Evolutionary conservation across 257 asterid genomes (phyloP).

Genomic region (Echites panduratus): DNA sequence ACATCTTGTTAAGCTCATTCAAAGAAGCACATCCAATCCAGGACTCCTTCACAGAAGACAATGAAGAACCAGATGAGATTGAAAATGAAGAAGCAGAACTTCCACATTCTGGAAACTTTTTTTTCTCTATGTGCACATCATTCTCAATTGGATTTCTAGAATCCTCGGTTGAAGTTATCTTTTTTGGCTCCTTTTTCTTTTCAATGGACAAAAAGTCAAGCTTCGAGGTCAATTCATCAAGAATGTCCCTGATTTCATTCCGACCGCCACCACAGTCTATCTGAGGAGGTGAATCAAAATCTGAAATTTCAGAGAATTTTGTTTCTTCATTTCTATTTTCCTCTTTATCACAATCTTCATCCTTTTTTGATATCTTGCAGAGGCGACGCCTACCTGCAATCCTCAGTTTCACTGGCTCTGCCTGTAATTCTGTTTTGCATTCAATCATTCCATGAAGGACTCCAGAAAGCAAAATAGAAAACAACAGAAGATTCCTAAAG

Average conservation of each 20-base stretch:
- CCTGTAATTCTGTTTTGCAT: constrained; percentile 40
- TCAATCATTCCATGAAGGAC: constrained; percentile 11
- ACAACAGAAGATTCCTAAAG: background rate
- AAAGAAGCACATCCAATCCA: constrained; percentile 21
- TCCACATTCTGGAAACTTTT: constrained; percentile 32
- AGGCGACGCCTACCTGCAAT: constrained; percentile 85
- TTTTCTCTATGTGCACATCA: constrained; percentile 27
- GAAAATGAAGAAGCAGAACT: constrained; percentile 43
- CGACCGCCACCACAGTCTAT: constrained; percentile 22
- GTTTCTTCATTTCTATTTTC: constrained; percentile 31
- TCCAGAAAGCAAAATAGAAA: constrained; percentile 11
- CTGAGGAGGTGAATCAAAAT: constrained; percentile 55
- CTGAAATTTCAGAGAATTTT: constrained; percentile 31
- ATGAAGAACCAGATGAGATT: constrained; percentile 34
- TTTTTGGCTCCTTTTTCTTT: constrained; percentile 52
- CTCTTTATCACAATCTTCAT: constrained; percentile 21
- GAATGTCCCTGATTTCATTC: constrained; percentile 72
- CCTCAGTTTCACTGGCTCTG: constrained; percentile 48
- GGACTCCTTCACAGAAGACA: constrained; percentile 24
- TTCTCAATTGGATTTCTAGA: constrained; percentile 22
- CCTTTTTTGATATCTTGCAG: constrained; percentile 49
- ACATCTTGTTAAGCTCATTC: constrained; percentile 22
- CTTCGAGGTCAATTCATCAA: constrained; percentile 67
- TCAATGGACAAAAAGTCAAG: constrained; percentile 73
- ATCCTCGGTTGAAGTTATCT: constrained; percentile 23